Conservation (phyloP, 768 basidiomycete genomes). For the Psilocybe tampanensis region DNA sequence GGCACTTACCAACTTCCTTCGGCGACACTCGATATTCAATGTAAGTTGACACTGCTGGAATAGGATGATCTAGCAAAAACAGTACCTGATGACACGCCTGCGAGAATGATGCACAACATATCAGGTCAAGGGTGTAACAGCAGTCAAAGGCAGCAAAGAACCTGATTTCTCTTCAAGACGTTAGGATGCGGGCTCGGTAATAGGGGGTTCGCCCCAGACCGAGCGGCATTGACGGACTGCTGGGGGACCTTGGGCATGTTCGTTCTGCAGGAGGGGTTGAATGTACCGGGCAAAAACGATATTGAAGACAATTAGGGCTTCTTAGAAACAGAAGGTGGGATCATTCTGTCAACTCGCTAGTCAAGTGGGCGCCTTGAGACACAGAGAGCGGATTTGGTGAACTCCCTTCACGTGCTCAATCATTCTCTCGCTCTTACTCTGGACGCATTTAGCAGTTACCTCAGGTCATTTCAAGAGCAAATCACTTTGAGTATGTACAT, state of each 20-base stretch:
- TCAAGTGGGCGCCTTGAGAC: constrained; percentile 16
- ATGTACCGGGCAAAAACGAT: neutral
- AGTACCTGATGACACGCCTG: constrained; percentile 60
- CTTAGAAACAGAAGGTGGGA: constrained; percentile 20
- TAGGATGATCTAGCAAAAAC: neutral
- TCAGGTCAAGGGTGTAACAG: neutral
- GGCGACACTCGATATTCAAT: constrained; percentile 53
- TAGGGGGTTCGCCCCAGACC: constrained; percentile 13
- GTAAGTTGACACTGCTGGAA: neutral
- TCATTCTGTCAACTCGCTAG: constrained; percentile 14
- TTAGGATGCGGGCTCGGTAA: constrained; percentile 38
- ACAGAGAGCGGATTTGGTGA: constrained; percentile 1
- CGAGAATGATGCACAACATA: constrained; percentile 2
- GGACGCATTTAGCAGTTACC: neutral
- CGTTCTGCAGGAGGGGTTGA: neutral
- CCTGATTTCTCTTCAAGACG: constrained; percentile 57
- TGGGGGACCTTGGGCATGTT: constrained; percentile 25
- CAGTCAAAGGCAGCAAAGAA: constrained; percentile 17
- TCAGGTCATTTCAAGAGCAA: neutral
- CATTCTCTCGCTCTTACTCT: constrained; percentile 4
- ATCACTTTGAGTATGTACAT: neutral
- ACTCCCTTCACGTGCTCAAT: neutral
- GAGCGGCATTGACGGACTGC: constrained; percentile 16
- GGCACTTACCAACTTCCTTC: constrained; percentile 67
- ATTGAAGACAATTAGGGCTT: constrained; percentile 1